Evolutionary conservation across 805 yeast species (phyloP).

Genomic region (Pichia pseudocactophila): DNA sequence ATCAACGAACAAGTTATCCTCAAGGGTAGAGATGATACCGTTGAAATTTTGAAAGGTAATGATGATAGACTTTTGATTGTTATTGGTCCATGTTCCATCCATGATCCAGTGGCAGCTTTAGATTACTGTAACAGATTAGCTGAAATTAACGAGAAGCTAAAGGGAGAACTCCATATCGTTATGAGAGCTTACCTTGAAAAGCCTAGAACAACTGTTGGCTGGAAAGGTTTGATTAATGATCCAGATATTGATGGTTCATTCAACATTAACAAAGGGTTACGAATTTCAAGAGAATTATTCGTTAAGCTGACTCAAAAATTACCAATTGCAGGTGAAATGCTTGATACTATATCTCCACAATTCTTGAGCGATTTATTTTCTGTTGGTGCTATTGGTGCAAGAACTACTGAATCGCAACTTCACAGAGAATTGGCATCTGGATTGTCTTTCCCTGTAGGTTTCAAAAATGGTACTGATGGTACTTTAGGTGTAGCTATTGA

Average conservation of each 20-base stretch:
- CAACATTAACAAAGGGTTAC: constrained; percentile 89
- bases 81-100: constrained; percentile 96
- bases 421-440: constrained; percentile 98
- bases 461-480: constrained; percentile 98
- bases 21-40: constrained; percentile 67
- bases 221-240: constrained; percentile 97
- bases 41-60: constrained; percentile 63
- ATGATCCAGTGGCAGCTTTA: constrained; percentile 85
- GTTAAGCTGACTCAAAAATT: constrained; percentile 70
- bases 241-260: constrained; percentile 92
- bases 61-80: constrained; percentile 86
- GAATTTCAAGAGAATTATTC: constrained; percentile 81
- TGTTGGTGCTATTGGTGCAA: constrained; percentile 97
- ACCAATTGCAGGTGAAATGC: constrained; percentile 96
- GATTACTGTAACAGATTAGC: constrained; percentile 72
- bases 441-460: constrained; percentile 94
- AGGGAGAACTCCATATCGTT: constrained; percentile 71
- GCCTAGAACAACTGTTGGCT: constrained; percentile 98
- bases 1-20: constrained; percentile 54
- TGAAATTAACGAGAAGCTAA: constrained; percentile 48
- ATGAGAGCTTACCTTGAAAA: constrained; percentile 98
- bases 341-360: constrained; percentile 96
- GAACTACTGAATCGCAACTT: constrained; percentile 96
- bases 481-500: constrained; percentile 89
- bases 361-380: constrained; percentile 88